Evolutionary conservation across 441 rosid genomes (phyloP).

Genomic region (Brassica hybrid): DNA sequence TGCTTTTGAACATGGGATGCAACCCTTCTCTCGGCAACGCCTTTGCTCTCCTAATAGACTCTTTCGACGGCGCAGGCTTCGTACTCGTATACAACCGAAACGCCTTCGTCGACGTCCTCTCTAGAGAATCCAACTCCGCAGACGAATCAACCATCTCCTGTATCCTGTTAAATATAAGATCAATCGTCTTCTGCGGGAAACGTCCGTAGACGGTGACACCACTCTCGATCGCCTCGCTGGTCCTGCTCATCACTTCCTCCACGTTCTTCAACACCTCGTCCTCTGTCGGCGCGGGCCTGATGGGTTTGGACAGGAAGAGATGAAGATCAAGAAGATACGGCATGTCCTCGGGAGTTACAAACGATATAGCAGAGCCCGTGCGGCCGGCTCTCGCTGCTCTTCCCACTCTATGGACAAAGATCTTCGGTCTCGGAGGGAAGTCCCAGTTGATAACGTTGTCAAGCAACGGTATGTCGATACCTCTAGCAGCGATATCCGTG

Average conservation of each 20-base stretch:
- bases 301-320: slow-evolving; percentile 87
- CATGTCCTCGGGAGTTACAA: slow-evolving; percentile 89
- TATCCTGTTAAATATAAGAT: slow-evolving; percentile 80
- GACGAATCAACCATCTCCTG: slow-evolving; percentile 79
- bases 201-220: slow-evolving; percentile 94
- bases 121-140: slow-evolving; percentile 72
- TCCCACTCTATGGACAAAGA: slow-evolving; percentile 96
- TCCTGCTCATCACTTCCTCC: slow-evolving; percentile 75
- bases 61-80: slow-evolving; percentile 85
- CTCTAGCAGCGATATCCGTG: slow-evolving; percentile 96
- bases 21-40: slow-evolving; percentile 82
- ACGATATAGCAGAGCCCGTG: slow-evolving; percentile 87
- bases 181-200: slow-evolving; percentile 82
- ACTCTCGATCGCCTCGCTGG: slow-evolving; percentile 72
- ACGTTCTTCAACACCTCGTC: slow-evolving; percentile 85
- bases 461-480: slow-evolving; percentile 94
- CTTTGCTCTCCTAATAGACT: slow-evolving; percentile 87
- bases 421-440: slow-evolving; percentile 92
- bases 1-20: slow-evolving; percentile 84
- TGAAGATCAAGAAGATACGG: slow-evolving; percentile 92
- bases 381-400: slow-evolving; percentile 97
- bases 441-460: slow-evolving; percentile 99
- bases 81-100: slow-evolving; percentile 88
- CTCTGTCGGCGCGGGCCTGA: slow-evolving; percentile 91
- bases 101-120: slow-evolving; percentile 80